Conservation (phyloP, 495 filamentous ascomycete species). For the Penicillium waksmanii region DNA sequence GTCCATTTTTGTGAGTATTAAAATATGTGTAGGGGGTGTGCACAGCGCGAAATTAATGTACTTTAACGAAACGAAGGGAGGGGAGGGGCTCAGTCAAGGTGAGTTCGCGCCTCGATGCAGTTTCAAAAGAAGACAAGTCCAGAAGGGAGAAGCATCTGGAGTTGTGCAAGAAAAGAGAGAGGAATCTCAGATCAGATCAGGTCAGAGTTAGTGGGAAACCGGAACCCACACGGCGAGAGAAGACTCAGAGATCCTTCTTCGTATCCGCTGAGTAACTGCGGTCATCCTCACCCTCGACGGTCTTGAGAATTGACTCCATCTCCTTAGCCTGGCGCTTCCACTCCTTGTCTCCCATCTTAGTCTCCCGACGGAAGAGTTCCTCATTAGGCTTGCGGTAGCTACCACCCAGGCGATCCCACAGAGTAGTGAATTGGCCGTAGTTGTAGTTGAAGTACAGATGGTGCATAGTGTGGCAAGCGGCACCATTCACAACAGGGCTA, state of each 20-base stretch:
- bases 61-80: conserved; percentile 3
- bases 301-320: conserved; percentile 83
- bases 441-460: conserved; percentile 99
- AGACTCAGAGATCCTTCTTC: conserved; percentile 44
- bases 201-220: too few relatives aligned
- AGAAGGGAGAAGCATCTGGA: background rate
- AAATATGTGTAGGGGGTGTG: conserved; percentile 20
- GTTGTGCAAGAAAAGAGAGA: background rate
- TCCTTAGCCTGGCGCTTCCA: conserved; percentile 82
- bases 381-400: conserved; percentile 89
- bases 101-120: background rate
- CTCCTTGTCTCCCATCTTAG: conserved; percentile 81
- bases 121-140: background rate
- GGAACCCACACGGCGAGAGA: background rate
- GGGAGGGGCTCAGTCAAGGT: background rate
- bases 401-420: conserved; percentile 90
- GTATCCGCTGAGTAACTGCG: conserved; percentile 61
- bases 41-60: conserved; percentile 24
- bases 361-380: conserved; percentile 84
- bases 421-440: conserved; percentile 94
- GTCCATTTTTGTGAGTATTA: conserved; percentile 14
- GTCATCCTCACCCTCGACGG: conserved; percentile 89
- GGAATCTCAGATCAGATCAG: too few relatives aligned
- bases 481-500: conserved; percentile 87
- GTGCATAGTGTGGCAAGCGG: conserved; percentile 95